phyloP scores from a whole-genome alignment of 2,329 filamentous ascomycete genomes.

The Uncinocarpus reesii region DNA sequence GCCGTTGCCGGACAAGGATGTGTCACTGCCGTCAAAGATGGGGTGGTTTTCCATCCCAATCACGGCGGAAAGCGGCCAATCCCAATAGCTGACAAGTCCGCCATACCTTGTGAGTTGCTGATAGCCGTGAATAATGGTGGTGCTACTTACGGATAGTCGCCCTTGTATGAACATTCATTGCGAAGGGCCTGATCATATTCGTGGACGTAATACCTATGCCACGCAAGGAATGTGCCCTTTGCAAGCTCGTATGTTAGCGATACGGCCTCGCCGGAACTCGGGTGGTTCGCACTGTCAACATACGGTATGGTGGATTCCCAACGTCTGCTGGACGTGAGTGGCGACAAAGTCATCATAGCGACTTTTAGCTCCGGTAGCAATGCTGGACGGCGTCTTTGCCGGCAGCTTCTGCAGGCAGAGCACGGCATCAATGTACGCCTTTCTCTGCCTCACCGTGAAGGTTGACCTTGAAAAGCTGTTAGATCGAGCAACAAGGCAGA shows the following conservation, averaged over 20 bases:
- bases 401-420: slow-evolving; percentile 14
- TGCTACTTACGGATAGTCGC: slow-evolving; percentile 24
- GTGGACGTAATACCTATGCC: slow-evolving; percentile 32
- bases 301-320: slow-evolving; percentile 15
- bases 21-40: slow-evolving; percentile 23
- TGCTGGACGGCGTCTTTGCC: background rate
- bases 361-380: slow-evolving; percentile 13
- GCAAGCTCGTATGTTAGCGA: background rate
- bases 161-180: slow-evolving; percentile 34
- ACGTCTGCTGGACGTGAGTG: slow-evolving; percentile 13
- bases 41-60: slow-evolving; percentile 16
- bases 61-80: slow-evolving; percentile 20
- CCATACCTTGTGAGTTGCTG: background rate
- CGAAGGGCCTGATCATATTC: slow-evolving; percentile 32
- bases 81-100: slow-evolving; percentile 22
- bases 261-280: background rate
- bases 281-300: background rate
- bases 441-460: background rate
- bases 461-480: background rate
- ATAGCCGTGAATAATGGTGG: slow-evolving; percentile 23
- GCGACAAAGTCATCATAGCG: slow-evolving; percentile 16
- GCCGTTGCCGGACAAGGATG: slow-evolving; percentile 25
- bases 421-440: slow-evolving; percentile 15
- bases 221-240: slow-evolving; percentile 22
- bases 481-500: background rate